Base-by-base conservation (phyloP, 1,139 yeast genomes). In the Pichia inconspicua region DNA sequence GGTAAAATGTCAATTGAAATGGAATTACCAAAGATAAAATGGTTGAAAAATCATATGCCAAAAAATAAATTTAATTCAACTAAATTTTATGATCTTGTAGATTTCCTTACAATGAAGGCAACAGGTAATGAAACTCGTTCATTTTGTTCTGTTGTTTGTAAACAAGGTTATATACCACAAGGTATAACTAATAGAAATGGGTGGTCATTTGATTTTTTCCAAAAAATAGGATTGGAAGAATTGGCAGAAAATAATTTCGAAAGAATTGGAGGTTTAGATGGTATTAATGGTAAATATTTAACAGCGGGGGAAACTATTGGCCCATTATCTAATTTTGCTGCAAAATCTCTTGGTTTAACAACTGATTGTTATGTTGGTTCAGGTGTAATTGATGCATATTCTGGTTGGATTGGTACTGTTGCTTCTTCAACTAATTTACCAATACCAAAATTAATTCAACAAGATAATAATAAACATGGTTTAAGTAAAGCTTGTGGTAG, bases 381-480 rank as follows among this genome's bases (percentile, higher is more conserved):
- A 2, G 97, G 96, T 58, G 96, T 92, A 36, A 92, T 92, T 61
- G 98, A 92, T 66, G 97, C 97, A 12, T 92, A 92, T 62, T 95
- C 97, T 10, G 98, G 98, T 46, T 92, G 97, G 97, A 80, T 92
- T 50, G 98, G 98, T 49, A 92, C 98, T 0, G 96, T 90, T 49
- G 98, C 97, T 31, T 96, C 95, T 2, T 80, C 82, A 58, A 80
- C 82, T 7, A 69, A 69, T 48, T 55, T 60, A 7, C 80, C 78
- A 43, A 69, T 77, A 46, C 77, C 79, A 3, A 68, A 68, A 25
- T 57, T 69, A 44, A 65, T 62, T 15, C 69, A 72, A 42, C 71
- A 70, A 42, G 72, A 75, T 48, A 63, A 66, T 36, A 66, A 67
- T 46, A 69, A 69, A n/a, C 40, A 36, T 4, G 76, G 74, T 12